Base-by-base conservation (phyloP, 2,329 filamentous ascomycete genomes). In the Didymosphaeria variabile region DNA sequence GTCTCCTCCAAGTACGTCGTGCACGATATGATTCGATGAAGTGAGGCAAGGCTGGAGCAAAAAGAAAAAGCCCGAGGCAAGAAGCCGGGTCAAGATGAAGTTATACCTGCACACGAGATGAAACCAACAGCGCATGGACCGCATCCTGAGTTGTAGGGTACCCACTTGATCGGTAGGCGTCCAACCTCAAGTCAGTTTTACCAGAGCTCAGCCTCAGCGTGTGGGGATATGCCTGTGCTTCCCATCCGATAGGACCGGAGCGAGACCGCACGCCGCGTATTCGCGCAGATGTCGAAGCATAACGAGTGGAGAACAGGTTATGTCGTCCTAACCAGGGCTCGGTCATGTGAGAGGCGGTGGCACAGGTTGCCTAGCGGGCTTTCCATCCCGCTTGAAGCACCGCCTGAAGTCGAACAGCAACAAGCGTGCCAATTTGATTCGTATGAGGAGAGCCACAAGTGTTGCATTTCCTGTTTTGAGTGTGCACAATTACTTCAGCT, bases 151-250 rank as follows among this genome's bases (percentile, higher is more conserved):
- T 64, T 66, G 51, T 50, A 55, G n/a, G 47, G 63, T 61, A 62
- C 58, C 61, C 53, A 65, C 59, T 59, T 61, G 46, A 65, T 59
- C 59, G 61, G 63, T 56, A 72, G 70, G 68, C 69, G 60, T 60
- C 70, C 69, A 71, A 58, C 59, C 63, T 67, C 58, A 57, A 62
- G 63, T 64, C 61, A 65, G 61, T 65, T 56, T 63, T 34, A 58
- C 57, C 53, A 58, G 53, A 59, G 65, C 73, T 75, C 73, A 76
- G 74, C 70, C 71, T 71, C 70, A 69, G 55, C 60, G 53, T 63
- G 70, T 67, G 68, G 65, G 65, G 71, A 67, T 63, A 57, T 57
- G 50, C 58, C 57, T 47, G 40, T 59, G 50, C 59, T 55, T 58
- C 58, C 59, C 55, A 61, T 59, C 44, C 65, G 12, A 57, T 47